Conservation (phyloP, 352 stramenopile species). For the Phytophthora pinifolia region DNA sequence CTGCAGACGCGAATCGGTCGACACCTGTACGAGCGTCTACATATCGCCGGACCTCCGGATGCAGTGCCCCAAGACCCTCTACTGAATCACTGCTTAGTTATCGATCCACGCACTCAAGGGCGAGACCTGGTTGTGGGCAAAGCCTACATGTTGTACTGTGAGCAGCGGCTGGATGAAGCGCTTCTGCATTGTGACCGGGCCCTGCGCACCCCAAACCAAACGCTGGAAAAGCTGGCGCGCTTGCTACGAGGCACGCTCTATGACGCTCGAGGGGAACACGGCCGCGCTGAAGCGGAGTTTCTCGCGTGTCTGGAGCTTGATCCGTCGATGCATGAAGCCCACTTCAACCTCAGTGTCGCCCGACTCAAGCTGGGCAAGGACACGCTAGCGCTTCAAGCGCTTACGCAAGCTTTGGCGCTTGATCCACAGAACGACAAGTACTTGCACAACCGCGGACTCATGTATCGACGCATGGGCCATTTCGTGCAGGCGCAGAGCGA, state of each 20-base stretch:
- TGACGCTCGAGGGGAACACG: slow-evolving; percentile 48
- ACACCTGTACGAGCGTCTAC: slow-evolving; percentile 54
- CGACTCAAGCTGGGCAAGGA: slow-evolving; percentile 53
- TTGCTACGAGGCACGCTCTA: slow-evolving; percentile 61
- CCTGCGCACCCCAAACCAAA: slow-evolving; percentile 48
- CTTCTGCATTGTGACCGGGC: slow-evolving; percentile 55
- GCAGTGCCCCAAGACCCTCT: slow-evolving; percentile 62
- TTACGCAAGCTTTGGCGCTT: slow-evolving; percentile 42
- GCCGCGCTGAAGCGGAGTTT: slow-evolving; percentile 51
- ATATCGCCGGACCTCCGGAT: slow-evolving; percentile 40
- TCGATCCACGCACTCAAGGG: slow-evolving; percentile 50
- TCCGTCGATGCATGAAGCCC: slow-evolving; percentile 54
- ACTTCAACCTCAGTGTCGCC: slow-evolving; percentile 64
- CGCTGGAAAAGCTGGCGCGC: slow-evolving; percentile 61
- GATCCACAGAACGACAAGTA: slow-evolving; percentile 48
- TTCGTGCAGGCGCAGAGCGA: slow-evolving; percentile 51
- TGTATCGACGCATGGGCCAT: slow-evolving; percentile 53
- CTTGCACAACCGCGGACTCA: slow-evolving; percentile 53
- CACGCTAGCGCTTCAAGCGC: slow-evolving; percentile 31
- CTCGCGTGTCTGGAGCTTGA: slow-evolving; percentile 42
- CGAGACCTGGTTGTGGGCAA: slow-evolving; percentile 51
- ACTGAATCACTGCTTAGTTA: slow-evolving; percentile 61
- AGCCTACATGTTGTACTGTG: slow-evolving; percentile 55
- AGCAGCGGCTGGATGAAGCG: slow-evolving; percentile 60
- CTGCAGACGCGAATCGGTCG: slow-evolving; percentile 61